A percentile compares a stretch with the other conserved stretches of the same genome.
Evolutionary conservation across 2,329 filamentous ascomycete genomes (phyloP).

Genomic region (Xylariomycetidae sp.): DNA sequence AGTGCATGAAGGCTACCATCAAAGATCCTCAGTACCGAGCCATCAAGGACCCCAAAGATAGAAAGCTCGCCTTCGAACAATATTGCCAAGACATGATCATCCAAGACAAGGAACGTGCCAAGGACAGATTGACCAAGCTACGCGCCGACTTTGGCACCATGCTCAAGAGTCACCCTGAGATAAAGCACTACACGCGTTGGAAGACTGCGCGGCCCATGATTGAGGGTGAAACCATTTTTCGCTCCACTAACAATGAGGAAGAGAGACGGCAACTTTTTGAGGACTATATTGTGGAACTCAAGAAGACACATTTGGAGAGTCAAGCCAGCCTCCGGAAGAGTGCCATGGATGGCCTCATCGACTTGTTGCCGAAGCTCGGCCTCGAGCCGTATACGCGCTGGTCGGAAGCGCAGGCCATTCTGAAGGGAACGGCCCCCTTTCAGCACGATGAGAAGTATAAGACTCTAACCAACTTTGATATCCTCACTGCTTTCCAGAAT

Average conservation of each 20-base stretch:
- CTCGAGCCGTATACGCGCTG: constrained; percentile 93
- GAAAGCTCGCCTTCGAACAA: constrained; percentile 89
- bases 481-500: constrained; percentile 88
- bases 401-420: constrained; percentile 80
- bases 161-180: constrained; percentile 94
- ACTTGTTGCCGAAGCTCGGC: constrained; percentile 72
- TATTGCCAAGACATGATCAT: constrained; percentile 85
- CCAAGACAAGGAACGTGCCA: constrained; percentile 91
- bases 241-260: constrained; percentile 79
- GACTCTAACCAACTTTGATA: constrained; percentile 79
- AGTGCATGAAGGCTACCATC: constrained; percentile 78
- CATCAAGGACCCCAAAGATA: constrained; percentile 86
- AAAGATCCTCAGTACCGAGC: constrained; percentile 91
- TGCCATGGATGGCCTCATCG: constrained; percentile 78
- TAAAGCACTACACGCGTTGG: constrained; percentile 96
- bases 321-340: constrained; percentile 69
- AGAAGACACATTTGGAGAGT: constrained; percentile 72
- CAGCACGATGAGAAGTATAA: constrained; percentile 81
- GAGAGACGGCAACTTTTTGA: constrained; percentile 89
- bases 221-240: constrained; percentile 92
- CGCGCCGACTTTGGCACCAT: constrained; percentile 92
- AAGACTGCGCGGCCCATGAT: constrained; percentile 92
- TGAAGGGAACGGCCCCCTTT: constrained; percentile 73
- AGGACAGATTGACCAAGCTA: constrained; percentile 87
- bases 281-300: constrained; percentile 84